Percentiles rank a stretch among this genome's conserved stretches.
Conservation (phyloP, 805 yeast species). For the Cyberlindnera lachancei region DNA sequence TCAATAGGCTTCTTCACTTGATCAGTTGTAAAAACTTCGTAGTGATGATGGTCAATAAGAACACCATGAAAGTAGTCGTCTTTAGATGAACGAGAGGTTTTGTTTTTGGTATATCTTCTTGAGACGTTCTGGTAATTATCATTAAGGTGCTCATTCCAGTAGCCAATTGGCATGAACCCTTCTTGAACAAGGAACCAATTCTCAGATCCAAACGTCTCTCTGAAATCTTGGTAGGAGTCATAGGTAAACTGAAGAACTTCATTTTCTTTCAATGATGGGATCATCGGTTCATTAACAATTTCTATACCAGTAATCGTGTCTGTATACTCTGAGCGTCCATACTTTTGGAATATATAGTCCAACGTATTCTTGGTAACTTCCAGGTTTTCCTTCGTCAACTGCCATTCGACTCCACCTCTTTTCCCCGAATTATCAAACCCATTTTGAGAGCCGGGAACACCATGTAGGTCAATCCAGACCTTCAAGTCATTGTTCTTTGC, state of each 20-base stretch:
- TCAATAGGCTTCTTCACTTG: constrained; percentile 42
- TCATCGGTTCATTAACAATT: constrained; percentile 66
- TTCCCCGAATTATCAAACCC: constrained; percentile 80
- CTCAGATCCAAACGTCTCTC: constrained; percentile 12
- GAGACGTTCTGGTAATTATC: constrained; percentile 23
- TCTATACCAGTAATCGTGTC: constrained; percentile 66
- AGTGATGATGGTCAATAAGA: constrained; percentile 83
- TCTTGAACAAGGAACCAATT: constrained; percentile 55
- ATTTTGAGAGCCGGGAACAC: constrained; percentile 80
- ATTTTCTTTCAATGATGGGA: constrained; percentile 37
- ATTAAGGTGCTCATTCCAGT: constrained; percentile 44
- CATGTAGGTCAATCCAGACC: constrained; percentile 73
- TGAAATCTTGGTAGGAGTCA: constrained; percentile 25
- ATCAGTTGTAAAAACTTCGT: constrained; percentile 70
- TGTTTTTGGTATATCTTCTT: constrained; percentile 23
- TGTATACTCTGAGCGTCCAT: constrained; percentile 38
- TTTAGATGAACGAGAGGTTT: neutral
- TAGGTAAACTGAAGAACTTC: constrained; percentile 26
- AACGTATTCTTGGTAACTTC: constrained; percentile 44
- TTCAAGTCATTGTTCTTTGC: constrained; percentile 50
- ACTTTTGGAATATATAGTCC: constrained; percentile 41
- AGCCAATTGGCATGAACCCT: constrained; percentile 50
- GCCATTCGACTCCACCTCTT: constrained; percentile 41
- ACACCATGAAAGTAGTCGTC: constrained; percentile 44
- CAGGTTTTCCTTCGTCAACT: constrained; percentile 31